Conservation (phyloP, 768 basidiomycete genomes). For the Myochromella boudieri region DNA sequence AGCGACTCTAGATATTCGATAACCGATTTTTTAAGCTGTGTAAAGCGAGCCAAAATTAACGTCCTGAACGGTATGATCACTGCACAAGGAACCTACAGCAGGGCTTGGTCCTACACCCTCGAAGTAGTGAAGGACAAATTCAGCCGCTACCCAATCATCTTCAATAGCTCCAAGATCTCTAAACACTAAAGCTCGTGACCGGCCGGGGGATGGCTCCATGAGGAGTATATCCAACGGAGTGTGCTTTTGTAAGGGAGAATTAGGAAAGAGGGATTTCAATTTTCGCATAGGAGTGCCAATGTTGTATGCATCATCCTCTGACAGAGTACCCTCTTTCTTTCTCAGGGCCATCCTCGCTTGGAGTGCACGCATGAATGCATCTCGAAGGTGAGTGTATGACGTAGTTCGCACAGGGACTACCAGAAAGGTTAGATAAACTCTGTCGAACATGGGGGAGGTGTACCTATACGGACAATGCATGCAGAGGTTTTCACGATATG, state of each 20-base stretch:
- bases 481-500: slow-evolving; percentile 66
- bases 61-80: neutral
- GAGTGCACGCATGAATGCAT: slow-evolving; percentile 79
- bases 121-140: slow-evolving; percentile 76
- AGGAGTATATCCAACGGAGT: slow-evolving; percentile 69
- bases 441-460: too few species aligned
- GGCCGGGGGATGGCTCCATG: slow-evolving; percentile 51
- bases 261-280: slow-evolving; percentile 77
- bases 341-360: slow-evolving; percentile 56
- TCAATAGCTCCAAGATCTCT: slow-evolving; percentile 74
- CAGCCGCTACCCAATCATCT: slow-evolving; percentile 71
- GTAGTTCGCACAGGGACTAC: slow-evolving; percentile 81
- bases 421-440: too few species aligned
- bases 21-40: slow-evolving; percentile 53
- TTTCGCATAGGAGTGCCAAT: slow-evolving; percentile 65
- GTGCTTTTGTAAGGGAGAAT: slow-evolving; percentile 64
- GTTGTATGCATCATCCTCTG: slow-evolving; percentile 56
- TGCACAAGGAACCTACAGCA: slow-evolving; percentile 45
- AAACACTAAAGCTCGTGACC: slow-evolving; percentile 58
- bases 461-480: slow-evolving; percentile 76
- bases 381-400: slow-evolving; percentile 75
- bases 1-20: slow-evolving; percentile 36
- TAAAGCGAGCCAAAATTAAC: neutral
- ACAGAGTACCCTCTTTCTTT: slow-evolving; percentile 50
- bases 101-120: slow-evolving; percentile 71